Base-by-base conservation (phyloP, 2,329 filamentous ascomycete genomes). In the Keithomyces neogunnii region DNA sequence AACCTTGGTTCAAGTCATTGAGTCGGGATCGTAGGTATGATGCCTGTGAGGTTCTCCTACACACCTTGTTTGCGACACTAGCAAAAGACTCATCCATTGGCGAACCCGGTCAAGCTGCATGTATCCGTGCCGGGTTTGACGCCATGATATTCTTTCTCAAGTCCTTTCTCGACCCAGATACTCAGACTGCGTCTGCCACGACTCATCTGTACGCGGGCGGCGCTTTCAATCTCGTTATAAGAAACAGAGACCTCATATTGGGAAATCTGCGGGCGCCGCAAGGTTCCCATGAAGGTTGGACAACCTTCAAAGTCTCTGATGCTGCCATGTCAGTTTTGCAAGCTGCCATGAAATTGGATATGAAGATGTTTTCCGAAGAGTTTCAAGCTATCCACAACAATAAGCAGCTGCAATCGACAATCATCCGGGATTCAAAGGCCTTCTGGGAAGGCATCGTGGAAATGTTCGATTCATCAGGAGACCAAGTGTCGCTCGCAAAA, bases 401-500 rank as follows among this genome's bases (percentile, higher is more conserved):
- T 26, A 76, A 76, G 43, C 73, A 78, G 43, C 76, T 89, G 26
- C 85, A 86, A 47, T 78, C 84, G 58, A 80, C 87, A 52, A 69
- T 86, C 42, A 81, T 81, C 56, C 82, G 85, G 19, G 80, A 88
- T 51, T 92, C 89, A 0, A 64, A 64, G 35, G 58, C 59, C 8
- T 70, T 70, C 35, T 71, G 69, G 69, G 60, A 67, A 49, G 63
- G 61, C 4, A 59, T 66, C 0, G 75, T 85, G 13, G 77, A 82
- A 13, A 81, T 96, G 42, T 96, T 91, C 86, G 86, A 89, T 56
- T 77, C 82, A 1, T 85, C 91, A 45, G 75, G 88, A 45, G 78
- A 84, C 47, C 80, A 87, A 57, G 69, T 86, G n/a, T 75, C 82
- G 4, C 73, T 96, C n/a, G 88, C 89, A 1, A 84, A 81, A 47